phyloP scores from a whole-genome alignment of 257 asterid species.

The Scutellaria galericulata region DNA sequence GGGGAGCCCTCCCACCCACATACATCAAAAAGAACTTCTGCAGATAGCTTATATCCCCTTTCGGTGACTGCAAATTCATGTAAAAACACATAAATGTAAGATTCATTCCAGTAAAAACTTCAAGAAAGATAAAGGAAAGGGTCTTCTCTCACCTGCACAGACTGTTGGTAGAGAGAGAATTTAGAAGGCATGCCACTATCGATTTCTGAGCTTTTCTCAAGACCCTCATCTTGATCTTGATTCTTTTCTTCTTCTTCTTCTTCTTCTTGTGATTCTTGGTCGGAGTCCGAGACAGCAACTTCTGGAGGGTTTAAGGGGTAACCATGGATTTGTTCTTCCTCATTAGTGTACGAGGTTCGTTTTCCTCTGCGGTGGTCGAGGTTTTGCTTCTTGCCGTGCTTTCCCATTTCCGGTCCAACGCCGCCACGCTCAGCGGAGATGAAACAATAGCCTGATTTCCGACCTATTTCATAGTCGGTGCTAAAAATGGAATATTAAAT shows the following conservation, averaged over 20 bases:
- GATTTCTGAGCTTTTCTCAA: conserved; percentile 15
- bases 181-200: conserved; percentile 63
- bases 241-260: conserved; percentile 38
- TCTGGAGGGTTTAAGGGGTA: conserved; percentile 39
- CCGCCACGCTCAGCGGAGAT: conserved; percentile 5
- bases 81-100: conserved; percentile 10
- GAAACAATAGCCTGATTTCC: neutral
- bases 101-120: conserved; percentile 5
- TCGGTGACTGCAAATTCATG: conserved; percentile 74
- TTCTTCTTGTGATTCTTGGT: conserved; percentile 52
- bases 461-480: neutral
- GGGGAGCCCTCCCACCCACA: conserved; percentile 94
- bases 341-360: conserved; percentile 47
- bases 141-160: conserved; percentile 71
- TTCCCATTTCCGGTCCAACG: conserved; percentile 64
- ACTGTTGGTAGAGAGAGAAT: conserved; percentile 85
- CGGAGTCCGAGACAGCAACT: conserved; percentile 44
- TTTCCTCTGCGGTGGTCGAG: conserved; percentile 63
- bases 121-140: neutral
- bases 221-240: conserved; percentile 32
- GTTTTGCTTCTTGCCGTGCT: conserved; percentile 79
- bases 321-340: conserved; percentile 41
- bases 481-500: too few species aligned
- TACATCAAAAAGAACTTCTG: conserved; percentile 96
- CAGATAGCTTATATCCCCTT: conserved; percentile 95